A percentile compares a stretch with the other conserved stretches of the same genome.
These are phyloP conservation scores for Podospora pseudocomata DNA, from an alignment of 495 filamentous ascomycete genomes.

Conservation along the genomic window DNA sequence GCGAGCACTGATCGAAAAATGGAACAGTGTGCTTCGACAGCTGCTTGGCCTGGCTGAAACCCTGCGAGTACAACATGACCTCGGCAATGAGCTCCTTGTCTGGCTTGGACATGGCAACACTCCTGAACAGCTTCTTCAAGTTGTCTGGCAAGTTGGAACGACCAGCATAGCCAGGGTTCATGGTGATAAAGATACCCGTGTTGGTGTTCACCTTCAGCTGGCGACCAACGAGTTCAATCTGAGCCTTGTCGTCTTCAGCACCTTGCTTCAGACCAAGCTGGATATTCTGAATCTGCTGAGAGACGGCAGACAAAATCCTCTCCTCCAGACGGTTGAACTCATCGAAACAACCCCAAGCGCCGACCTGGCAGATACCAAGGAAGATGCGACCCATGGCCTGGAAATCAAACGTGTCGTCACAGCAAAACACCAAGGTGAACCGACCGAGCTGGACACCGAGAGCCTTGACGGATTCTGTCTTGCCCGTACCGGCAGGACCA, in stretches of 20 bases:
- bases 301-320: slow-evolving; percentile 93
- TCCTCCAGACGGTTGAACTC: slow-evolving; percentile 99
- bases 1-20: slow-evolving; percentile 89
- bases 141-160: slow-evolving; percentile 98
- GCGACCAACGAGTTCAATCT: slow-evolving; percentile 91
- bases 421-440: slow-evolving; percentile 98
- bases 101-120: slow-evolving; percentile 98
- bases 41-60: slow-evolving; percentile 91
- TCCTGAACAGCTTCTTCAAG: slow-evolving; percentile 97
- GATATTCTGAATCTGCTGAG: slow-evolving; percentile 98
- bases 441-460: slow-evolving; percentile 93
- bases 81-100: slow-evolving; percentile 99
- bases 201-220: slow-evolving; percentile 82
- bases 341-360: slow-evolving; percentile 99
- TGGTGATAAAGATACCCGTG: slow-evolving; percentile 99
- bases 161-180: slow-evolving; percentile 99
- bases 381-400: slow-evolving; percentile 99
- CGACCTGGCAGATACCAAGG: slow-evolving; percentile 97
- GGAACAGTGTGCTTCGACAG: slow-evolving; percentile 93
- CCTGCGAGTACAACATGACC: slow-evolving; percentile 99
- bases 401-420: slow-evolving; percentile 98
- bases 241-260: slow-evolving; percentile 68
- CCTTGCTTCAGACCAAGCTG: slow-evolving; percentile 87
- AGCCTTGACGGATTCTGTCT: slow-evolving; percentile 98
- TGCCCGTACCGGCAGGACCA: slow-evolving; percentile 96